A percentile compares a stretch with the other conserved stretches of the same genome.
These are phyloP conservation scores for Wickerhamiella kurtzmanii DNA, from an alignment of 805 yeast species.

Conservation along the genomic window DNA sequence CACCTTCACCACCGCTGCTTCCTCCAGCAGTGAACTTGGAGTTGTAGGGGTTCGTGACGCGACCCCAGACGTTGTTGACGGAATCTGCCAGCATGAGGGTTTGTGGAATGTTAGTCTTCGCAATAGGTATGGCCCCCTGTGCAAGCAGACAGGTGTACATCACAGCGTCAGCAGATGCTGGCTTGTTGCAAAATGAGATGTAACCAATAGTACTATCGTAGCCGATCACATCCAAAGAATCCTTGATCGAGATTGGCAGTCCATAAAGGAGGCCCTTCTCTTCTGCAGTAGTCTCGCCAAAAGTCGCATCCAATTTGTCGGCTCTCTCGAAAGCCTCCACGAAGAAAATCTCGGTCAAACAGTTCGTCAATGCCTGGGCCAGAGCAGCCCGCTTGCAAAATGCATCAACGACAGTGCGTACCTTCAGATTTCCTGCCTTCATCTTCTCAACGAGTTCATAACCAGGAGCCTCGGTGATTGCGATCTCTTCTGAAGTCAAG, in stretches of 20 bases:
- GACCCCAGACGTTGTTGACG: constrained; percentile 33
- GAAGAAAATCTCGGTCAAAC: constrained; percentile 31
- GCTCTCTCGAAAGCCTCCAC: constrained; percentile 49
- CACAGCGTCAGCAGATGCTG: constrained; percentile 35
- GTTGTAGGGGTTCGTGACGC: constrained; percentile 35
- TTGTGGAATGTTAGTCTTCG: constrained; percentile 44
- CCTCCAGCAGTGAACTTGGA: constrained; percentile 37
- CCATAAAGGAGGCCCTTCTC: constrained; percentile 55
- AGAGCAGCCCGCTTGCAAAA: constrained; percentile 45
- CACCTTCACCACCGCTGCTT: constrained; percentile 43
- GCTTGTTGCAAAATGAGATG: constrained; percentile 22
- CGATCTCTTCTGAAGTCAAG: constrained; percentile 1
- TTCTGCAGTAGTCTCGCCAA: constrained; percentile 15
- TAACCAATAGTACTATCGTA: constrained; percentile 36
- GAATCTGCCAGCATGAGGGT: constrained; percentile 45
- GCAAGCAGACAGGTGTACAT: constrained; percentile 35
- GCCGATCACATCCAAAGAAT: constrained; percentile 44
- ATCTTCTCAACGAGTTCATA: not conserved
- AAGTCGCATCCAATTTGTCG: constrained; percentile 34
- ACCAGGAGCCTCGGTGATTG: not conserved
- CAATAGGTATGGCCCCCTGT: constrained; percentile 47
- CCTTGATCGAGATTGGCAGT: constrained; percentile 53
- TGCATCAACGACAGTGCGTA: constrained; percentile 25
- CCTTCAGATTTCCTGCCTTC: not conserved
- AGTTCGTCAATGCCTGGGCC: constrained; percentile 41